Evolutionary conservation across 2,329 filamentous ascomycete species (phyloP), one percentile per base, ranked within the genome.

Genomic region (Aciculosporium take): DNA sequence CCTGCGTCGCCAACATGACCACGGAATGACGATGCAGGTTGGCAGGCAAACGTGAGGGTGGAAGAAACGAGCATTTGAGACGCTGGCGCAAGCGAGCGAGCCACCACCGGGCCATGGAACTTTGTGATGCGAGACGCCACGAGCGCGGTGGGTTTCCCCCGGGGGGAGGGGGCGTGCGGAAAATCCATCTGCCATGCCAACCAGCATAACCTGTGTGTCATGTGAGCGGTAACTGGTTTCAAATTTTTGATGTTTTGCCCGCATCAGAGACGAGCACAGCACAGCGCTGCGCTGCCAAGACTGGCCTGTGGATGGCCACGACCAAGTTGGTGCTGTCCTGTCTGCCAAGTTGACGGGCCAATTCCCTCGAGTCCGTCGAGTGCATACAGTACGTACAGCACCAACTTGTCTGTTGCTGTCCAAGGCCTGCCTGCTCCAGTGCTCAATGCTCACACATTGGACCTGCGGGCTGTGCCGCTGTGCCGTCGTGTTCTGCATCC

Each of bases 81-180:
- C 36, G 36, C 31, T 25, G 41, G 41, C 36, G 31, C 37, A 43
- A 43, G 41, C 41, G 31, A 43, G 36, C 35, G n/a, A 43, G 41
- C 27, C 37, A 40, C 32, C 40, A 40, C 36, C 27, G 30, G 32
- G 32, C 32, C 20, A 43, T 37, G 37, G 33, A 40, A 25, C 21
- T 27, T n/a, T 12, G 34, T 17, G 40, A 32, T 34, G 42, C 42
- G 33, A 44, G 42, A 44, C 42, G 42, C 42, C 42, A 44, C 38
- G 38, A 44, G 42, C 15, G 24, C 20, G 15, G 38, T 44, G 42
- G 38, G 30, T 40, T 33, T 7, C 25, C 6, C 15, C 8, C 5
- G 10, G 37, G 21, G 21, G 23, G 23, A 8, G 21, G 30, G 17
- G 30, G n/a, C n/a, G n/a, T n/a, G n/a, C n/a, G n/a, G n/a, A n/a